Evolutionary conservation across 192 early-diverging fungal genomes (phyloP).

Genomic region (Podila clonocystis): DNA sequence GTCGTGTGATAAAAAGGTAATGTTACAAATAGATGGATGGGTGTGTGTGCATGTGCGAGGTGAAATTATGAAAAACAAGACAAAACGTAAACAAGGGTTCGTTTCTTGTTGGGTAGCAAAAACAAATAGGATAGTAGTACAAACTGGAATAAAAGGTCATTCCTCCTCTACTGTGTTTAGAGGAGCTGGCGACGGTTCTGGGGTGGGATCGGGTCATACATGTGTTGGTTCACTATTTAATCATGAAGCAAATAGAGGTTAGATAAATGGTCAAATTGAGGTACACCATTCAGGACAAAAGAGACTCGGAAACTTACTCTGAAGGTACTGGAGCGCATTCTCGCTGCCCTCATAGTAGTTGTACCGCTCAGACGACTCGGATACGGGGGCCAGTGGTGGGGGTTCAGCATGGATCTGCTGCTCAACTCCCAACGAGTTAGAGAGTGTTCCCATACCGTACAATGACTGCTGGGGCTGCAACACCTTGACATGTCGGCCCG

Average conservation of each 20-base stretch:
- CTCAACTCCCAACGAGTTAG: slow-evolving; percentile 40
- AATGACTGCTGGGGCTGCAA: slow-evolving; percentile 33
- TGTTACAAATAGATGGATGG: too few species aligned
- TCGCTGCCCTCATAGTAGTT: slow-evolving; percentile 10
- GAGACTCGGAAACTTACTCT: slow-evolving; percentile 24
- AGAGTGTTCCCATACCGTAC: slow-evolving; percentile 41
- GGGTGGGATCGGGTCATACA: slow-evolving; percentile 27
- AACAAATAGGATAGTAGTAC: too few species aligned
- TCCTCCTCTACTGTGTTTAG: slow-evolving; percentile 1
- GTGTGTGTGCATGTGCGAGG: too few species aligned
- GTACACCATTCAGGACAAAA: not conserved
- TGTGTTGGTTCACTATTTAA: slow-evolving; percentile 37
- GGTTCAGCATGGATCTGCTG: slow-evolving; percentile 27
- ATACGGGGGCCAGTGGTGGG: not conserved
- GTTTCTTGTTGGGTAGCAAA: too few species aligned
- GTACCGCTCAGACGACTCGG: slow-evolving; percentile 1
- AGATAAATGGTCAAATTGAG: not conserved
- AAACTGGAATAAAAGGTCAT: not conserved
- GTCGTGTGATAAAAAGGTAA: too few species aligned
- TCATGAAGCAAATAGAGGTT: not conserved
- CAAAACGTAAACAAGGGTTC: not conserved
- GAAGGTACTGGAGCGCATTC: slow-evolving; percentile 20
- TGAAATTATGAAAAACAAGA: slow-evolving; percentile 7
- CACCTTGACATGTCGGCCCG: slow-evolving; percentile 15
- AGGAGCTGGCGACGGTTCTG: slow-evolving; percentile 35